A percentile compares a stretch with the other conserved stretches of the same genome.
These are phyloP conservation scores for Dothideomycetidae sp. DNA, from an alignment of 2,329 filamentous ascomycete species.

Conservation along the genomic window DNA sequence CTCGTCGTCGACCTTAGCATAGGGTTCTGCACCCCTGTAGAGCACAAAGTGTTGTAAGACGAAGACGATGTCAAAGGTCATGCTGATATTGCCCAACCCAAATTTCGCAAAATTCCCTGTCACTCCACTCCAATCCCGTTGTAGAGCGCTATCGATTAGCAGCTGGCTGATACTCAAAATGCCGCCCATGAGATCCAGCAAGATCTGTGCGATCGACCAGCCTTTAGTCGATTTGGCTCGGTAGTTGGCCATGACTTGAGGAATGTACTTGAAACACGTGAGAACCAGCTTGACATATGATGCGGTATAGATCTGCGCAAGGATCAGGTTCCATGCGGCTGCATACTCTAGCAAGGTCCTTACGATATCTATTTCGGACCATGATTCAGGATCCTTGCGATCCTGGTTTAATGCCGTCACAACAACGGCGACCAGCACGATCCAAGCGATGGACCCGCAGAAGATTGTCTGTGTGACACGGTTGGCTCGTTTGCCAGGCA, in stretches of 20 bases:
- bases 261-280: conserved; percentile 84
- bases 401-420: conserved; percentile 30
- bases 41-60: conserved; percentile 78
- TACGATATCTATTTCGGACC: conserved; percentile 53
- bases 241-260: conserved; percentile 72
- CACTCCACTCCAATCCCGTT: conserved; percentile 78
- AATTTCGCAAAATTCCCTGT: conserved; percentile 89
- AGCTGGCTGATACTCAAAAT: conserved; percentile 70
- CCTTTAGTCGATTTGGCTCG: conserved; percentile 71
- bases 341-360: too few species aligned
- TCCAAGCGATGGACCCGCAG: conserved; percentile 49
- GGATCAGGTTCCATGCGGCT: too few species aligned
- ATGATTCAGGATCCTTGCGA: conserved; percentile 34
- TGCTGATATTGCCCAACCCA: conserved; percentile 67
- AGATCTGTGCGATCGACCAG: conserved; percentile 52
- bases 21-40: conserved; percentile 39
- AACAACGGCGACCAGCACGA: conserved; percentile 34
- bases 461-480: conserved; percentile 54
- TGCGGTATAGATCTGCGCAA: conserved; percentile 47
- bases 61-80: conserved; percentile 77
- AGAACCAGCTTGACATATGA: conserved; percentile 82
- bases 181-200: conserved; percentile 72
- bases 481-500: conserved; percentile 37
- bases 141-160: conserved; percentile 67
- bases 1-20: conserved; percentile 10